Base-by-base conservation (phyloP, 139 green algal genomes). In the Microglena sp. region DNA sequence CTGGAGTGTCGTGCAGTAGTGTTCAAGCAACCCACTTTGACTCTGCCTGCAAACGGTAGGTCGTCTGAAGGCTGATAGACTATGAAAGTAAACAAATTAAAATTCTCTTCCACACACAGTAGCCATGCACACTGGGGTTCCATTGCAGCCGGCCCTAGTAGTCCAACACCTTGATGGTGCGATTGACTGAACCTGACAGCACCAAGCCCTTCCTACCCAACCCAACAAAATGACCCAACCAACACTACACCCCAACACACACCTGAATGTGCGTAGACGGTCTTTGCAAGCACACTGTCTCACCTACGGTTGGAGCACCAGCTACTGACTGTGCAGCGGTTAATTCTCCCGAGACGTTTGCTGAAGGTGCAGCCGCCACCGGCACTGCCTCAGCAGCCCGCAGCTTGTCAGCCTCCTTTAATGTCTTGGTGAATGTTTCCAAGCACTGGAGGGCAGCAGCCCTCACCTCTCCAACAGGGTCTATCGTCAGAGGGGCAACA, bases 401-500 rank as follows among this genome's bases (percentile, higher is more conserved):
- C 62, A 76, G 69, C 18, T 60, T 67, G 29, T 68, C 66, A 8
- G 66, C 55, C 30, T 76, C 70, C 43, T 58, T 55, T 56, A 84
- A 69, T 33, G 76, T 6, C 44, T 69, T 68, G 21, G 61, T 35
- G 40, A 88, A 88, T 0, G 64, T 70, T 11, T 87, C 75, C n/a
- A 86, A 5, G 64, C 71, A 80, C 64, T 69, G 43, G 24, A 66
- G 27, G 5, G 66, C 40, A 1, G 56, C 27, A 5, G 45, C 5
- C 3, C 53, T 44, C 33, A 72, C 86, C 53, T 93, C 86, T 26
- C 74, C 29, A 6, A 93, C 72, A 4, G 74, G 40, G 68, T 98
- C 93, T 5, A 94, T 68, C 18, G 71, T 76, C 36, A 96, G 75
- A 3, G 94, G 90, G 2, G 77, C 77, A 0, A 92, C 70, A 0